phyloP scores from a whole-genome alignment of 495 filamentous ascomycete species.

The Astrocystis sublimbata region DNA sequence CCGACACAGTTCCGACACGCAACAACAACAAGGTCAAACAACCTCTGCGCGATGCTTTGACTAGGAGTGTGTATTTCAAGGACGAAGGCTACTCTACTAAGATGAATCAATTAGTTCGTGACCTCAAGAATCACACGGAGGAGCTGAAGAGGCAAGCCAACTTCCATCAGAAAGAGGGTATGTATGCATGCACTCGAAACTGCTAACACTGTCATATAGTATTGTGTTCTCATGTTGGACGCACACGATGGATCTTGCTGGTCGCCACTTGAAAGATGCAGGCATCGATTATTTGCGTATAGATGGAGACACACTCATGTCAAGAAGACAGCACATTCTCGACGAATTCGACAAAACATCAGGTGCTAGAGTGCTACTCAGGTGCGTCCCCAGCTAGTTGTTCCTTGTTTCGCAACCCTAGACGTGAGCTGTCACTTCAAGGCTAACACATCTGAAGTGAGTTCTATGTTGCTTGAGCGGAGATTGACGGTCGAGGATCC shows the following conservation, averaged over 20 bases:
- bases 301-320: conserved; percentile 38
- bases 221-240: conserved; percentile 58
- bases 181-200: neutral
- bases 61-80: conserved; percentile 24
- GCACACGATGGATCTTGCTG: conserved; percentile 44
- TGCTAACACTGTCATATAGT: conserved; percentile 34
- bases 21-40: neutral
- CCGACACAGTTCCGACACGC: neutral
- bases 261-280: conserved; percentile 16
- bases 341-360: conserved; percentile 34
- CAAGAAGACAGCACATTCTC: conserved; percentile 36
- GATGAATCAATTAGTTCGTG: conserved; percentile 36
- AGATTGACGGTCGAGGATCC: neutral
- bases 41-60: neutral
- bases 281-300: conserved; percentile 41
- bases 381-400: neutral
- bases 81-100: conserved; percentile 35
- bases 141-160: conserved; percentile 37
- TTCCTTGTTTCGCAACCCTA: neutral
- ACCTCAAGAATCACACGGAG: conserved; percentile 30
- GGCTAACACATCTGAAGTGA: conserved; percentile 5
- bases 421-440: neutral
- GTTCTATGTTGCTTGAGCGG: neutral
- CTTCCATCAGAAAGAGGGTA: neutral
- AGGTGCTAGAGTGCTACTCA: conserved; percentile 29